Percentiles rank a stretch among this genome's conserved stretches.
Evolutionary conservation across 352 stramenopile species (phyloP).

Genomic region (Globisporangium yorkense): DNA sequence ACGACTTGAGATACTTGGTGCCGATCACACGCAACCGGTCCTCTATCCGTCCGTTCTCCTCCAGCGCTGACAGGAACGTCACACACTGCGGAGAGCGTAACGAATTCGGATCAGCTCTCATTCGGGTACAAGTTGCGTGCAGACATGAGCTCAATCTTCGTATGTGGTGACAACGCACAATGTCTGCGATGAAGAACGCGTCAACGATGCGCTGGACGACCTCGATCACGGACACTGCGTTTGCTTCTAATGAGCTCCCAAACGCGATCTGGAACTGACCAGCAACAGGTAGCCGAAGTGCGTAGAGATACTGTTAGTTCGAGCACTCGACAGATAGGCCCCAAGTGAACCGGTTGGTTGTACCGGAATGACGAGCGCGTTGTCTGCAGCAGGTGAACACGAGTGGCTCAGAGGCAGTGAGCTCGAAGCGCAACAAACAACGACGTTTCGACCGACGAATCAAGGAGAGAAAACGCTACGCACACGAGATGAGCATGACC

Average conservation of each 20-base stretch:
- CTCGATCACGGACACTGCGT: slow-evolving; percentile 27
- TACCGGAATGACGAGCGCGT: slow-evolving; percentile 66
- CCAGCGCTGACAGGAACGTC: slow-evolving; percentile 70
- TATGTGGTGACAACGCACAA: slow-evolving; percentile 28
- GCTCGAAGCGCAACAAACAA: background rate
- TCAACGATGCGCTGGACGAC: slow-evolving; percentile 54
- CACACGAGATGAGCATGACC: slow-evolving; percentile 70
- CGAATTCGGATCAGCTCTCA: background rate
- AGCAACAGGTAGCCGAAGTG: background rate
- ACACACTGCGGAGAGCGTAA: slow-evolving; percentile 25
- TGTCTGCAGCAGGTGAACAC: slow-evolving; percentile 32
- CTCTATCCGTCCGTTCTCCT: slow-evolving; percentile 55
- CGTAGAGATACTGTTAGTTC: background rate
- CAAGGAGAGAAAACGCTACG: background rate
- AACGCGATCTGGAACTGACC: slow-evolving; percentile 72
- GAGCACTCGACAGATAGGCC: background rate
- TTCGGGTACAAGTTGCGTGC: background rate
- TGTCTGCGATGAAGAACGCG: slow-evolving; percentile 66
- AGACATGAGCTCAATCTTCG: background rate
- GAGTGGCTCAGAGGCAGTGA: background rate
- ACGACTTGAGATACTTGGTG: slow-evolving; percentile 54
- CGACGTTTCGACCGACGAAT: background rate
- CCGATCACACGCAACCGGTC: slow-evolving; percentile 37
- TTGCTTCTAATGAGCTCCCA: slow-evolving; percentile 14
- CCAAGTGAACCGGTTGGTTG: background rate